A percentile compares a stretch with the other conserved stretches of the same genome.
These are phyloP conservation scores for Moesziomyces parantarcticus DNA, from an alignment of 1,284 basidiomycete species.

Conservation along the genomic window DNA sequence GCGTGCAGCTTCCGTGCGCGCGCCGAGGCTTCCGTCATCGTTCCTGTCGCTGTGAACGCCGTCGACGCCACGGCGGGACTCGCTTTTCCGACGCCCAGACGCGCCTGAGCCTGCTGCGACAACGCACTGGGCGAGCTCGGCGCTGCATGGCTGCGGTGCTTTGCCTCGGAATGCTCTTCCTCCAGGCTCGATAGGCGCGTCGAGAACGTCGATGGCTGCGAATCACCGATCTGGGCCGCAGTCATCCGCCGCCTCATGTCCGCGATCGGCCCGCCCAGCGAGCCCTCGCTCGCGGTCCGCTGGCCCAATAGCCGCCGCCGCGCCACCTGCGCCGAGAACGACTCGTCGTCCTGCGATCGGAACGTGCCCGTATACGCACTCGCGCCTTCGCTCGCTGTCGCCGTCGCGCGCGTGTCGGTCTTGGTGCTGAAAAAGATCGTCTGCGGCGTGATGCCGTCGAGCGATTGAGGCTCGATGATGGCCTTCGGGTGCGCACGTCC, in stretches of 20 bases:
- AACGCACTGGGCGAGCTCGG: slow-evolving; percentile 13
- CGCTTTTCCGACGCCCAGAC: slow-evolving; percentile 52
- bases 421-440: slow-evolving; percentile 85
- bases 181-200: slow-evolving; percentile 33
- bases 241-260: slow-evolving; percentile 48
- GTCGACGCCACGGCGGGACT: slow-evolving; percentile 46
- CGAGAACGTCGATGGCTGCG: slow-evolving; percentile 34
- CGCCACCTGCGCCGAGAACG: slow-evolving; percentile 53
- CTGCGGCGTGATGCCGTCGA: slow-evolving; percentile 83
- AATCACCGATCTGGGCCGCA: slow-evolving; percentile 13
- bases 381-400: slow-evolving; percentile 21
- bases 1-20: slow-evolving; percentile 34
- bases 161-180: slow-evolving; percentile 26
- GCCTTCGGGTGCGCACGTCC: slow-evolving; percentile 23
- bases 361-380: slow-evolving; percentile 43
- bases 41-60: slow-evolving; percentile 45
- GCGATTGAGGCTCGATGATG: slow-evolving; percentile 77
- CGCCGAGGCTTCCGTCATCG: slow-evolving; percentile 50
- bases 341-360: slow-evolving; percentile 50
- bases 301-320: slow-evolving; percentile 47
- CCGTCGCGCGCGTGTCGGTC: slow-evolving; percentile 11
- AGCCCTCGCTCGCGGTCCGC: slow-evolving; percentile 48
- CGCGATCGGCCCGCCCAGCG: slow-evolving; percentile 41
- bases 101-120: slow-evolving; percentile 33
- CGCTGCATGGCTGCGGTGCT: slow-evolving; percentile 3